Evolutionary conservation across 257 asterid genomes (phyloP), one percentile per base, ranked within the genome.

Genomic region (Solanum chilense): DNA sequence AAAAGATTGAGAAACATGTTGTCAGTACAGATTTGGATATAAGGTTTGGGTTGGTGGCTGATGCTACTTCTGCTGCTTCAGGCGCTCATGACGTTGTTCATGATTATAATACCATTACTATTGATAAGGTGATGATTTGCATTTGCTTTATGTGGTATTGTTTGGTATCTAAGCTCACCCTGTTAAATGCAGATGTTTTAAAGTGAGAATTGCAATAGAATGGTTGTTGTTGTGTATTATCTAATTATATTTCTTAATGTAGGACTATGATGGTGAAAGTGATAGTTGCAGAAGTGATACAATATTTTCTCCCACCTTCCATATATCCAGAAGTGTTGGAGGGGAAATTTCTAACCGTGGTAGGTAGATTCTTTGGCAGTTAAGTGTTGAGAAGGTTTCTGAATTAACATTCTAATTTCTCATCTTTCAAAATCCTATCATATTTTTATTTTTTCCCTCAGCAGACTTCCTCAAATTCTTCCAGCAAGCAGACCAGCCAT

Each of bases 241-340:
- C 52, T 73, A 84, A 69, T 68, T 68, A 35, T 80, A 90, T 87
- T 86, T 86, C 86, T 86, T 85, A 83, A 39, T 89, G 70, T 87
- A 97, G 99, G 92, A 87, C 31, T 92, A 83, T 86, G 92, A 90
- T 41, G 90, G 89, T 90, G 93, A 86, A 90, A 82, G 88, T 66
- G 87, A 86, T 86, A 85, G 90, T 89, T 90, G 89, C 81, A 91
- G 27, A 66, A 86, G 89, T 33, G 97, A 90, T 25, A 93, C 98
- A 90, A 93, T 97, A 90, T 97, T 97, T 92, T 97, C 99, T 87
- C 99, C 98, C 18, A 90, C 95, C 86, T 97, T 94, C 85, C 98
- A 94, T 89, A 87, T 88, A 86, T 89, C 96, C 77, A 91, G 91
- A 88, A 92, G 86, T 68, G 86, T 76, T 87, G 98, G 92, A 88